A percentile compares a stretch with the other conserved stretches of the same genome.
Evolutionary conservation across 2,329 filamentous ascomycete genomes (phyloP).

Genomic region (Monosporascus sp.): DNA sequence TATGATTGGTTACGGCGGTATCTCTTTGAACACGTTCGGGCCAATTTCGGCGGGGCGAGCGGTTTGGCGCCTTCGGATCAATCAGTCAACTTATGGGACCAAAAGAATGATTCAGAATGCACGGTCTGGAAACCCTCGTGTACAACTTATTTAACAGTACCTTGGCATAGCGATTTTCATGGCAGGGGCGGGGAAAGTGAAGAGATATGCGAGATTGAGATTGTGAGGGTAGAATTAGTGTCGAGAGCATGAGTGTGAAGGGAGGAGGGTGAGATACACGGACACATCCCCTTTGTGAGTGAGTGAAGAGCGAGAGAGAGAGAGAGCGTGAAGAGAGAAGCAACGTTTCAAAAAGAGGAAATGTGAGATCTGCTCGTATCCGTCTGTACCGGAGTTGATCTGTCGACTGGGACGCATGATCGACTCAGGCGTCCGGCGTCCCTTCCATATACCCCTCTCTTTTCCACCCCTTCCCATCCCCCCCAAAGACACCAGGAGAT

Average conservation of each 20-base stretch:
- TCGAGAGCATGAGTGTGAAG: background rate
- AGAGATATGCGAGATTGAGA: background rate
- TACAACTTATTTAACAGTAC: background rate
- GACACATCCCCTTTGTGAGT: background rate
- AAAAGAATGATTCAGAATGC: background rate
- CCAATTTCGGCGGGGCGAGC: background rate
- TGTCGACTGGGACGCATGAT: too few species aligned
- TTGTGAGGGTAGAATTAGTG: background rate
- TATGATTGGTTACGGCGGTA: background rate
- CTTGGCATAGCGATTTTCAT: background rate
- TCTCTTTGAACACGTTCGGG: background rate
- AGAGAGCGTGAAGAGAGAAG: background rate
- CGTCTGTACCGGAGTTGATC: too few species aligned
- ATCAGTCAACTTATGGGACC: background rate
- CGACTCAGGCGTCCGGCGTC: too few species aligned
- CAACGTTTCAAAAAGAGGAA: background rate
- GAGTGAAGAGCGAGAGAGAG: background rate
- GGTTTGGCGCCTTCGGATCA: background rate
- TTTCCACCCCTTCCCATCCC: too few species aligned
- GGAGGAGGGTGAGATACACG: background rate
- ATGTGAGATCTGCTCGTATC: background rate
- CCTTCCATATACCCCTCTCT: too few species aligned
- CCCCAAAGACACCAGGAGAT: too few species aligned
- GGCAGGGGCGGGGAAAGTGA: background rate
- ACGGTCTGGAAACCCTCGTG: background rate